Base-by-base conservation (phyloP, 495 filamentous ascomycete species). In the Aspergillus hancockii region DNA sequence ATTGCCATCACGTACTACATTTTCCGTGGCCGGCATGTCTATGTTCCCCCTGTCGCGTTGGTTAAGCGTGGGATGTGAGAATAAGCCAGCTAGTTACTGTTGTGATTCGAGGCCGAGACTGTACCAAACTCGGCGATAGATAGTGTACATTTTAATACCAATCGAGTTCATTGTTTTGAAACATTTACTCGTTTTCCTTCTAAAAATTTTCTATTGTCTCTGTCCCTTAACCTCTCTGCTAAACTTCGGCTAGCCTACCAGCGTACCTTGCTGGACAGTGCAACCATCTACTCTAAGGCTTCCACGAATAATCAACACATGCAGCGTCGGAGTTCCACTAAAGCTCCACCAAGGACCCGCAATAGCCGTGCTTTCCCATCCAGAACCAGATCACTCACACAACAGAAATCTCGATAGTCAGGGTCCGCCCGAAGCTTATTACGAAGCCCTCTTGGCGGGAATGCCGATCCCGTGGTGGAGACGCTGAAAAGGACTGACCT, bases 1-100 rank as follows among this genome's bases (percentile, higher is more conserved):
- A 77, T 79, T 54, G 78, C 80, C 19, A 73, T 74, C 22, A 41
- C 64, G 0, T 83, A 79, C 60, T 81, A 83, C 63, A 58, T 73
- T 18, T 19, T 71, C 6, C 63, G 65, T 28, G 81, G 78, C 10
- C 70, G 68, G 38, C 66, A 77, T 55, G 63, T 70, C 55, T 83
- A 81, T 57, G 70, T 74, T 58, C 64, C 77, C 51, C 71, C 82
- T 21, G 68, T 83, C 54, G 69, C 72, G 43, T 63, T 74, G 55
- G 63, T 81, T 58, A 80, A 75, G 49, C 71, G 80, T 18, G 71
- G 72, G 10, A 45, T 45, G 14, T 45, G 41, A 45, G 41, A 14
- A 2, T 45, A 14, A n/a, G 34, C 4, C 34, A 10, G 25, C 34
- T 36, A 10, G 8, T 2, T 36, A 10, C 4, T 10, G 34, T 36